Conservation (phyloP, 1,139 yeast species). For the Candida sojae region DNA sequence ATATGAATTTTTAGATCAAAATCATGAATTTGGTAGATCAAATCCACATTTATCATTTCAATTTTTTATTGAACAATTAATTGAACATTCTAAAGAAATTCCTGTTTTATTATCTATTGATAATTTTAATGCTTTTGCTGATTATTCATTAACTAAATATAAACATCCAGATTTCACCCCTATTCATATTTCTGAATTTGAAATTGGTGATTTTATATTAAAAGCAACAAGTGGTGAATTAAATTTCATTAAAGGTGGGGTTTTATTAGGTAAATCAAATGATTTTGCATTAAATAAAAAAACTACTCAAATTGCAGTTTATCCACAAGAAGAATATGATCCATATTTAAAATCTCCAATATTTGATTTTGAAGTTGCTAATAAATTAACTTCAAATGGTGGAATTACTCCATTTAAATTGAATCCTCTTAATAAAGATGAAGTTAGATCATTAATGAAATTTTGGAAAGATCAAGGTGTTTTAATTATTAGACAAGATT, state of each 20-base stretch:
- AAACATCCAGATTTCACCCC: conserved; percentile 57
- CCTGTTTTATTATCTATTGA: conserved; percentile 79
- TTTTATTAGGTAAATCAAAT: conserved; percentile 60
- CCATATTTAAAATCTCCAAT: conserved; percentile 53
- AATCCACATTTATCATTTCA: conserved; percentile 45
- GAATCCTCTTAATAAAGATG: conserved; percentile 52
- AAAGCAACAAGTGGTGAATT: conserved; percentile 57
- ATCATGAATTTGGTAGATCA: conserved; percentile 41
- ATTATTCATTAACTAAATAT: conserved; percentile 60
- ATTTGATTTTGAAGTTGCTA: conserved; percentile 59
- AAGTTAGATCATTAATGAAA: conserved; percentile 53
- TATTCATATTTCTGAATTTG: conserved; percentile 65
- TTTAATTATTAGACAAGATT: conserved; percentile 44
- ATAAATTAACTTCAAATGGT: conserved; percentile 45
- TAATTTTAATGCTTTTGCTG: conserved; percentile 67
- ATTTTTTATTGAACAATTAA: conserved; percentile 54
- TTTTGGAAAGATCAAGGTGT: conserved; percentile 60
- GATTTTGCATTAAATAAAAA: conserved; percentile 20
- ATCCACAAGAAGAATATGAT: conserved; percentile 48
- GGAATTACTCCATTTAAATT: conserved; percentile 52
- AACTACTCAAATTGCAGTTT: conserved; percentile 66
- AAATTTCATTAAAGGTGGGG: conserved; percentile 60
- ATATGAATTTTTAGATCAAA: conserved; percentile 37
- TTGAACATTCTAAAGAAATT: conserved; percentile 40
- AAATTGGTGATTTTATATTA: conserved; percentile 62